Percentiles rank a stretch among this genome's conserved stretches.
Conservation (phyloP, 2,329 filamentous ascomycete genomes). For the Juglanconis sp. region DNA sequence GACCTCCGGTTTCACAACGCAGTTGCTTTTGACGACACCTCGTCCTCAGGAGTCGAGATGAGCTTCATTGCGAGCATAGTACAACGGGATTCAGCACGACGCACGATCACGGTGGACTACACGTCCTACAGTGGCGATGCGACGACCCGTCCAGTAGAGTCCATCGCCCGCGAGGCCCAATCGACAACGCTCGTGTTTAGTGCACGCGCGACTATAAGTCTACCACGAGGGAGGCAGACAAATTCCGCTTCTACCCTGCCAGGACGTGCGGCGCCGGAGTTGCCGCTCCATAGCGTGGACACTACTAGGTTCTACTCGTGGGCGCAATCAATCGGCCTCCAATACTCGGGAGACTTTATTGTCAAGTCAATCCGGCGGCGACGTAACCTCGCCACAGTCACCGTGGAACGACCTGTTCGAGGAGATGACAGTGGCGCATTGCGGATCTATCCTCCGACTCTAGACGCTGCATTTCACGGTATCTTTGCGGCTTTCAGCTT, state of each 20-base stretch:
- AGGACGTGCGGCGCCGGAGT: slow-evolving; percentile 11
- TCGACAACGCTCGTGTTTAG: neutral
- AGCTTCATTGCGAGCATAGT: neutral
- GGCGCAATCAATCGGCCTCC: neutral
- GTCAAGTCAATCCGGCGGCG: neutral
- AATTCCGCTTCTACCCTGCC: too few species aligned
- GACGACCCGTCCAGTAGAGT: too few species aligned
- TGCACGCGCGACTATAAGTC: too few species aligned
- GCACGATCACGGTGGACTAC: neutral
- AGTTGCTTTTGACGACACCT: slow-evolving; percentile 11
- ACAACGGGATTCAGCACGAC: too few species aligned
- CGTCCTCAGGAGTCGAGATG: slow-evolving; percentile 10
- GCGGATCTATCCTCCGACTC: neutral
- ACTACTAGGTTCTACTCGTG: neutral
- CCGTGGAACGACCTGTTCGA: too few species aligned
- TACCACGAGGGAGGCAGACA: too few species aligned
- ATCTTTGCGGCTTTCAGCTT: neutral
- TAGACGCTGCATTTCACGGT: neutral
- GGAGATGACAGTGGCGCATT: neutral
- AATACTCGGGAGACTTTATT: neutral
- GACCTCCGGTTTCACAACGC: slow-evolving; percentile 20
- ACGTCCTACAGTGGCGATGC: neutral
- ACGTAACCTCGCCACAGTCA: neutral
- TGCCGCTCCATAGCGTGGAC: neutral
- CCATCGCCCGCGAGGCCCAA: too few species aligned